Evolutionary conservation across 352 stramenopile species (phyloP).

Genomic region (Phytophthora nicotianae): DNA sequence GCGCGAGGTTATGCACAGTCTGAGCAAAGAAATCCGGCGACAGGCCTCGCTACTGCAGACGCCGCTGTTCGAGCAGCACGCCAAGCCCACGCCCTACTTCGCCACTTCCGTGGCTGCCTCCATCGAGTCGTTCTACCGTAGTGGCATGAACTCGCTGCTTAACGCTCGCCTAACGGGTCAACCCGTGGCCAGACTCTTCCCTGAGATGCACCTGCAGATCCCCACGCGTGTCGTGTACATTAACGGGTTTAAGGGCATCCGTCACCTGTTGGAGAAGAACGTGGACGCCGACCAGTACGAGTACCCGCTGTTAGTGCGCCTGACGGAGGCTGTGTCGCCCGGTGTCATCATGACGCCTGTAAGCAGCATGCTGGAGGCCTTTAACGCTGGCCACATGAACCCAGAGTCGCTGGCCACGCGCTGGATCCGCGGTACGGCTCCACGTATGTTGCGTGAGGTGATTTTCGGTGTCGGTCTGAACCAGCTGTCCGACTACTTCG

Average conservation of each 20-base stretch:
- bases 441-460: conserved; percentile 89
- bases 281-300: conserved; percentile 85
- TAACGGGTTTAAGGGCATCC: conserved; percentile 93
- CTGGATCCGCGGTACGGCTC: conserved; percentile 90
- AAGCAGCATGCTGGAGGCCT: conserved; percentile 91
- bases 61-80: conserved; percentile 90
- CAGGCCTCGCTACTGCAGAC: conserved; percentile 87
- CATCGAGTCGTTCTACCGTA: conserved; percentile 94
- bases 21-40: conserved; percentile 89
- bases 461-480: conserved; percentile 95
- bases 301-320: conserved; percentile 77
- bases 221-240: conserved; percentile 93
- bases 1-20: conserved; percentile 84
- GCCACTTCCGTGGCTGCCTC: conserved; percentile 91
- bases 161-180: conserved; percentile 88
- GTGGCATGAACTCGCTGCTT: conserved; percentile 91
- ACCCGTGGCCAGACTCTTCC: conserved; percentile 85
- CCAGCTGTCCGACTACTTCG: conserved; percentile 94
- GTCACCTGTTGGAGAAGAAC: conserved; percentile 85
- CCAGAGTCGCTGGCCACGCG: conserved; percentile 85
- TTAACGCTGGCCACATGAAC: conserved; percentile 95
- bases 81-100: conserved; percentile 90
- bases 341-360: conserved; percentile 95
- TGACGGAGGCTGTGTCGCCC: conserved; percentile 83
- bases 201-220: conserved; percentile 95